Percentiles rank a stretch among this genome's conserved stretches.
phyloP scores from a whole-genome alignment of 2,329 filamentous ascomycete species.

The Pyricularia pennisetigena region DNA sequence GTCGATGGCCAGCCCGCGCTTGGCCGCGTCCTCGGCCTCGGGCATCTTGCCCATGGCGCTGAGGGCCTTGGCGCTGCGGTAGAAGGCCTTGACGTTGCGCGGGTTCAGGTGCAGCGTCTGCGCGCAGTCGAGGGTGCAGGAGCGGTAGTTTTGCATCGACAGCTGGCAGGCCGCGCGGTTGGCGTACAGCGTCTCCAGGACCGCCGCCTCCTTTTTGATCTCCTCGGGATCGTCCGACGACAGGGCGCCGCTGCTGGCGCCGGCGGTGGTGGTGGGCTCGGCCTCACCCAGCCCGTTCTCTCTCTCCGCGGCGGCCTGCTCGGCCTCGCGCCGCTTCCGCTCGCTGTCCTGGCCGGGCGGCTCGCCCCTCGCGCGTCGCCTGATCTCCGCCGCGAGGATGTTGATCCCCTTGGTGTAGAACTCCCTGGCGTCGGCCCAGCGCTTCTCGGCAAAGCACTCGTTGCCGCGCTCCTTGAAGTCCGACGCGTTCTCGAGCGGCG shows the following conservation, averaged over 20 bases:
- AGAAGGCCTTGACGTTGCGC: slow-evolving; percentile 80
- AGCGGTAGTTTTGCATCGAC: slow-evolving; percentile 79
- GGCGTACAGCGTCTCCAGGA: slow-evolving; percentile 68
- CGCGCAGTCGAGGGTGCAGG: slow-evolving; percentile 77
- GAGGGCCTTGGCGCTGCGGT: slow-evolving; percentile 71
- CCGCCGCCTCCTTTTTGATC: slow-evolving; percentile 46
- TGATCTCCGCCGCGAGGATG: slow-evolving; percentile 57
- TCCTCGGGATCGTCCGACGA: slow-evolving; percentile 48
- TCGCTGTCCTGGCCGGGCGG: slow-evolving; percentile 6
- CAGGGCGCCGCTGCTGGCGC: slow-evolving; percentile 18
- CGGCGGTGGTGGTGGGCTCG: slow-evolving; percentile 25
- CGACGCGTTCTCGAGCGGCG: slow-evolving; percentile 67
- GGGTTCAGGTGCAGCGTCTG: slow-evolving; percentile 70
- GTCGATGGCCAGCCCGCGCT: slow-evolving; percentile 65
- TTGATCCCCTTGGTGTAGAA: slow-evolving; percentile 84
- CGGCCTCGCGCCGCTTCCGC: neutral
- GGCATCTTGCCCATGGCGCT: slow-evolving; percentile 66
- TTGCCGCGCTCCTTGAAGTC: slow-evolving; percentile 92
- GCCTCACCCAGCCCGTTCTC: slow-evolving; percentile 9
- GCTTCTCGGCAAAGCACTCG: slow-evolving; percentile 65
- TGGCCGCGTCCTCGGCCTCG: slow-evolving; percentile 74
- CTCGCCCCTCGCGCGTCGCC: slow-evolving; percentile 34
- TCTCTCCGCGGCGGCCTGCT: neutral
- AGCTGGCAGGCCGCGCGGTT: slow-evolving; percentile 90
- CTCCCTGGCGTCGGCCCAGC: slow-evolving; percentile 76